These are phyloP conservation scores for Tetrastigma voinierianum DNA, from an alignment of 164 flowering plant species.

Conservation along the genomic window DNA sequence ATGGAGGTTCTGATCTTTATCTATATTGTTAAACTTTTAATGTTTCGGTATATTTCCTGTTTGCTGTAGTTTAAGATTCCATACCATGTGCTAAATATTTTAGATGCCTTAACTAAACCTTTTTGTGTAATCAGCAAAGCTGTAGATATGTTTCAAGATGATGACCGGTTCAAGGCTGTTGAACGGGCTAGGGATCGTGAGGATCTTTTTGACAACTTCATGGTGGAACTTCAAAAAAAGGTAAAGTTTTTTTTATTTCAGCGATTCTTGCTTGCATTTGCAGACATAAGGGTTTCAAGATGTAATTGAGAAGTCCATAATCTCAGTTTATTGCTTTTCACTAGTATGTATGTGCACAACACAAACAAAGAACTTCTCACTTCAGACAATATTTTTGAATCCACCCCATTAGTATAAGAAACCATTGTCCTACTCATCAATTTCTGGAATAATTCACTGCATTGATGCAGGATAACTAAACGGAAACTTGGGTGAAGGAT, in stretches of 20 bases:
- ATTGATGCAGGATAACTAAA: too few species aligned
- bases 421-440: too few species aligned
- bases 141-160: constrained; percentile 76
- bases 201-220: constrained; percentile 76
- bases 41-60: not conserved
- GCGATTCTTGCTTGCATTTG: not conserved
- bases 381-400: too few species aligned
- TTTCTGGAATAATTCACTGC: too few species aligned
- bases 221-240: constrained; percentile 81
- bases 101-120: constrained; percentile 1
- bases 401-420: too few species aligned
- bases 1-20: constrained; percentile 65
- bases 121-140: constrained; percentile 63
- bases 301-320: too few species aligned
- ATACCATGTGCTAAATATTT: not conserved
- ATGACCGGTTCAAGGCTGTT: constrained; percentile 93
- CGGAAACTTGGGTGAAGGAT: too few species aligned
- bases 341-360: too few species aligned
- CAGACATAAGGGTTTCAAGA: too few species aligned
- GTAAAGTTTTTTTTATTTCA: constrained; percentile 15
- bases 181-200: constrained; percentile 88
- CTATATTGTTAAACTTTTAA: not conserved
- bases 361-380: too few species aligned
- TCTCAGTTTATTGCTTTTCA: too few species aligned
- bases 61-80: not conserved